These are phyloP conservation scores for Stipa capillata DNA, from an alignment of 176 grass and related monocot species.

Conservation along the genomic window DNA sequence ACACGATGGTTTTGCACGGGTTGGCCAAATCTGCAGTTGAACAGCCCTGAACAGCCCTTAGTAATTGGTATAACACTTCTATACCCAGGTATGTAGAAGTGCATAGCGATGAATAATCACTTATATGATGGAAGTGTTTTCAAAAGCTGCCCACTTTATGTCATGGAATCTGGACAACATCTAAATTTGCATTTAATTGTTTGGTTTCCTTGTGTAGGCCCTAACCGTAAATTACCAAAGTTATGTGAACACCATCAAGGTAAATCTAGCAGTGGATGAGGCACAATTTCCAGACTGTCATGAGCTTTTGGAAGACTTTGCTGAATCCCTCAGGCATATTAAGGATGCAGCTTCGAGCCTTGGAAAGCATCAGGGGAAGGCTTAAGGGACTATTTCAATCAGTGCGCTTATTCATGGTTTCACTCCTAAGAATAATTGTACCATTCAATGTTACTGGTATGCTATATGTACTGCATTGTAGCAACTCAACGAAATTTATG, in stretches of 20 bases:
- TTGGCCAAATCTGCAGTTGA: no score
- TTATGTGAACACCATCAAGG: conserved; percentile 61
- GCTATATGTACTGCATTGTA: conserved; percentile 3
- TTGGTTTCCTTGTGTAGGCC: conserved; percentile 54
- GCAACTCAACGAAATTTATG: conserved; percentile 1
- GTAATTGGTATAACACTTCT: not conserved
- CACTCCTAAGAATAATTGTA: not conserved
- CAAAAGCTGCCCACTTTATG: not conserved
- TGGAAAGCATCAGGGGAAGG: conserved; percentile 10
- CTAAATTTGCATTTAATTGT: not conserved
- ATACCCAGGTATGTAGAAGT: not conserved
- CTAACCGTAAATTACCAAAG: conserved; percentile 70
- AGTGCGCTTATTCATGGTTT: not conserved
- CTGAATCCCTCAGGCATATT: conserved; percentile 54
- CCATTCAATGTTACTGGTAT: conserved; percentile 4
- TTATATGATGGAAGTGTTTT: not conserved
- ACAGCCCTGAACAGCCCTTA: no score
- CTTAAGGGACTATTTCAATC: conserved; percentile 10
- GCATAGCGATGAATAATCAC: not conserved
- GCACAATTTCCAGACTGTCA: conserved; percentile 45
- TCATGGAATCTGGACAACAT: not conserved
- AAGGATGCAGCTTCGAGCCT: conserved; percentile 43
- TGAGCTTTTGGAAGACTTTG: conserved; percentile 67
- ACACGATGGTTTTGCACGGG: not conserved
- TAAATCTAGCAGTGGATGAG: conserved; percentile 69